phyloP scores from a whole-genome alignment of 768 basidiomycete species.

The Podaxis rugospora region DNA sequence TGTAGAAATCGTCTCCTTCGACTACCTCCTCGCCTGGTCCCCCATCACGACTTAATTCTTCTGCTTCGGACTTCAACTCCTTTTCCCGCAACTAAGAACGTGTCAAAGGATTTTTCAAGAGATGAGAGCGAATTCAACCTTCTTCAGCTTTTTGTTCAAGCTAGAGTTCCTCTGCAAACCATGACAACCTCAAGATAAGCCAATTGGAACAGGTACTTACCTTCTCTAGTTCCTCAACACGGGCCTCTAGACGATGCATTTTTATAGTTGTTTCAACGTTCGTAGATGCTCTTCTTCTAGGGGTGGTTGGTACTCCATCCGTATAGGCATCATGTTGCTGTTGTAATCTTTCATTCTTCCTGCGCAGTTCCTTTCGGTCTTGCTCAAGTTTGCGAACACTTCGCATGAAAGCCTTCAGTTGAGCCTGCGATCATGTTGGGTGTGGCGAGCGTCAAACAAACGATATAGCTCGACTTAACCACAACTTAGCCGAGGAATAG shows the following conservation, averaged over 20 bases:
- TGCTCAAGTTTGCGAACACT: slow-evolving; percentile 7
- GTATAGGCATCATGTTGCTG: slow-evolving; percentile 7
- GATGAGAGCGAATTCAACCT: slow-evolving; percentile 12
- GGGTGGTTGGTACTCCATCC: not conserved
- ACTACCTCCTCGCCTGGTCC: slow-evolving; percentile 23
- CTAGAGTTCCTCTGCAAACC: slow-evolving; percentile 16
- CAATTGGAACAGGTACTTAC: slow-evolving; percentile 11
- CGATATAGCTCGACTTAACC: not conserved
- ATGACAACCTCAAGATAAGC: not conserved
- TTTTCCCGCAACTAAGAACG: slow-evolving; percentile 17
- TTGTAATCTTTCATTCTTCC: slow-evolving; percentile 16
- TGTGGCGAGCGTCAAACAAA: not conserved
- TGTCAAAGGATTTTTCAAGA: not conserved
- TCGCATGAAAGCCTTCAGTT: not conserved
- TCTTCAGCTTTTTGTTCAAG: slow-evolving; percentile 19
- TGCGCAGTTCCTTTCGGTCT: slow-evolving; percentile 14
- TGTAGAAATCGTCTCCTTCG: slow-evolving; percentile 24
- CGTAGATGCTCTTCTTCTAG: slow-evolving; percentile 1
- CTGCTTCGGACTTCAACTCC: slow-evolving; percentile 32
- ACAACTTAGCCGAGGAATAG: not conserved
- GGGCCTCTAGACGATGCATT: slow-evolving; percentile 2
- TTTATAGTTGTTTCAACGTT: slow-evolving; percentile 6
- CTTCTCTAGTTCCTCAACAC: slow-evolving; percentile 14
- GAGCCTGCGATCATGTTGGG: not conserved
- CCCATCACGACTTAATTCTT: slow-evolving; percentile 27